These are phyloP conservation scores for Geotrichum australiense DNA, from an alignment of 1,139 yeast species.

Conservation along the genomic window DNA sequence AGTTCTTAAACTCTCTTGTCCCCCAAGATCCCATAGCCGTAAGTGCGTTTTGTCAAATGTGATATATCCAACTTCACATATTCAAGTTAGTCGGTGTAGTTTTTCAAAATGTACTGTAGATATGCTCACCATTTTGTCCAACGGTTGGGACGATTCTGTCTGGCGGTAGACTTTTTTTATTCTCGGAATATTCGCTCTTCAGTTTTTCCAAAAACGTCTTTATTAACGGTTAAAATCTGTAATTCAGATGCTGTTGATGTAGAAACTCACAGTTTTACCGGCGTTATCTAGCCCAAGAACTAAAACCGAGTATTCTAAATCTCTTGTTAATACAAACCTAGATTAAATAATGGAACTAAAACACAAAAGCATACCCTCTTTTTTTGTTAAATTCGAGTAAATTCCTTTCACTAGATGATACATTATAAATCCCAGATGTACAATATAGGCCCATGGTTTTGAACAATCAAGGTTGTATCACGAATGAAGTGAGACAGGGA, in stretches of 20 bases:
- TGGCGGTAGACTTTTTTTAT: slow-evolving; percentile 38
- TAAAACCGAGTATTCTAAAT: slow-evolving; percentile 59
- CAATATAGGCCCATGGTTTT: background rate
- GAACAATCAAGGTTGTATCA: background rate
- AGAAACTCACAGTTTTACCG: slow-evolving; percentile 59
- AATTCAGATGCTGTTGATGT: background rate
- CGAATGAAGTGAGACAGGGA: background rate
- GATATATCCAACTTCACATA: slow-evolving; percentile 40
- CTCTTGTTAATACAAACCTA: slow-evolving; percentile 9
- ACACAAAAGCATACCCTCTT: slow-evolving; percentile 38
- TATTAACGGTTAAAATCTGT: slow-evolving; percentile 1
- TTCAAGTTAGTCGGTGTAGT: background rate
- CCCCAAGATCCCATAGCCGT: slow-evolving; percentile 95
- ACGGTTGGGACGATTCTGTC: slow-evolving; percentile 60
- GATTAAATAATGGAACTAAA: too few species aligned
- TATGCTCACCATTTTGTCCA: slow-evolving; percentile 50
- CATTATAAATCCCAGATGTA: too few species aligned
- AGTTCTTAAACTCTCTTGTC: slow-evolving; percentile 72
- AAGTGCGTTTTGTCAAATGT: slow-evolving; percentile 49
- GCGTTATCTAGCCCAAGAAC: slow-evolving; percentile 92
- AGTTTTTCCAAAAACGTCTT: slow-evolving; percentile 58
- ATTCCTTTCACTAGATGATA: slow-evolving; percentile 59
- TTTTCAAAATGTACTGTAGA: slow-evolving; percentile 14
- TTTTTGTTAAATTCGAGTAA: slow-evolving; percentile 49
- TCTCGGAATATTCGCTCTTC: slow-evolving; percentile 44